Conservation (phyloP, 371 early-diverging fungal species). For the Mucor plumbeus region DNA sequence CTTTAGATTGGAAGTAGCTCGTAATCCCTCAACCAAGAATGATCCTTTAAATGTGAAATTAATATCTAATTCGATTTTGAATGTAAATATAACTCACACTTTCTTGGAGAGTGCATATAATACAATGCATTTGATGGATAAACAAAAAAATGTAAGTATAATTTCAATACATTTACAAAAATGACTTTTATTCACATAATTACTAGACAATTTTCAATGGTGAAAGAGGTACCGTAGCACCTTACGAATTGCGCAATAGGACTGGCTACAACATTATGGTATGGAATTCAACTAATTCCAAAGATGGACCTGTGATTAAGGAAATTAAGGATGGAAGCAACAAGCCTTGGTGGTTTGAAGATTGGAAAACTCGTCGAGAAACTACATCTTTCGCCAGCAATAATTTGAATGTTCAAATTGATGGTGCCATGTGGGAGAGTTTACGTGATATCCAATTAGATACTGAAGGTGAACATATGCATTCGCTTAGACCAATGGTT, state of each 20-base stretch:
- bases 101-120: conserved; percentile 84
- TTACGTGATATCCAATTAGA: conserved; percentile 88
- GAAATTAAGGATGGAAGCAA: conserved; percentile 75
- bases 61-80: conserved; percentile 78
- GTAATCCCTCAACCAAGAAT: conserved; percentile 20
- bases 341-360: conserved; percentile 94
- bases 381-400: conserved; percentile 53
- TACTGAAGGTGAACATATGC: conserved; percentile 80
- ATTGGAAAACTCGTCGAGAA: conserved; percentile 93
- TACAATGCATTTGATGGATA: conserved; percentile 59
- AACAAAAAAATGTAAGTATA: conserved; percentile 32
- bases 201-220: conserved; percentile 39
- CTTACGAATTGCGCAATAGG: conserved; percentile 86
- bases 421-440: conserved; percentile 90
- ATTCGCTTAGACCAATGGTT: conserved; percentile 79
- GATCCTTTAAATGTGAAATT: conserved; percentile 62
- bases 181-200: background rate
- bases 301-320: conserved; percentile 68
- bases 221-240: conserved; percentile 61
- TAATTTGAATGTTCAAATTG: conserved; percentile 82
- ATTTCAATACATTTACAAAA: background rate
- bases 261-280: conserved; percentile 91
- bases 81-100: conserved; percentile 87
- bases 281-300: conserved; percentile 76
- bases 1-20: conserved; percentile 58